A percentile compares a stretch with the other conserved stretches of the same genome.
phyloP scores from a whole-genome alignment of 1,139 yeast species.

The Protomyces lactucae-debilis region DNA sequence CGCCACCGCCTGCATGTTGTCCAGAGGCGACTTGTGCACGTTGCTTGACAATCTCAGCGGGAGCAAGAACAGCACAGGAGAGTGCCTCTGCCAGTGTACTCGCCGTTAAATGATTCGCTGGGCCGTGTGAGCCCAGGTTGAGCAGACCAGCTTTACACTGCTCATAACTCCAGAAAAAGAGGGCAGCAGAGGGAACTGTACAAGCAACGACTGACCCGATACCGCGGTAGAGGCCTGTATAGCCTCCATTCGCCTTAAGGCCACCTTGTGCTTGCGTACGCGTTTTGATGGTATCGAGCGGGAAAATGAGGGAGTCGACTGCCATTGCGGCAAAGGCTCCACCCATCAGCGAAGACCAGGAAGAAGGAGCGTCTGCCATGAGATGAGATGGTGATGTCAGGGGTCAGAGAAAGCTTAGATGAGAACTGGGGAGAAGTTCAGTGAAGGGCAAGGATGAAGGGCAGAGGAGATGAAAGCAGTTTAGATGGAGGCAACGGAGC shows the following conservation, averaged over 20 bases:
- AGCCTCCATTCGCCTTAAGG: constrained; percentile 85
- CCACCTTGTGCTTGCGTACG: constrained; percentile 94
- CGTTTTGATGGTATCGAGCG: constrained; percentile 91
- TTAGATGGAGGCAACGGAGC: too few species aligned
- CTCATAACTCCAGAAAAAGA: constrained; percentile 26
- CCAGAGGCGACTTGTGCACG: constrained; percentile 66
- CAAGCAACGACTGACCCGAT: constrained; percentile 91
- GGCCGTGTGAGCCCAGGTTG: constrained; percentile 5
- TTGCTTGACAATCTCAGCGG: constrained; percentile 94
- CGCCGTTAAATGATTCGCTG: constrained; percentile 19
- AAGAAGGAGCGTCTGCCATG: constrained; percentile 18
- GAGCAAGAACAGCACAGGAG: constrained; percentile 84
- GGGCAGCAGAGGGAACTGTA: constrained; percentile 61
- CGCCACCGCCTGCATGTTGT: background rate
- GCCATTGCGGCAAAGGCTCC: constrained; percentile 97
- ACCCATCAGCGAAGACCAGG: constrained; percentile 10
- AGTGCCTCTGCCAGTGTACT: constrained; percentile 18
- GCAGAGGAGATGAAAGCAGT: background rate
- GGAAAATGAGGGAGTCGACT: constrained; percentile 90
- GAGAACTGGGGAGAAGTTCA: background rate
- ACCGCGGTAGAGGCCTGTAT: constrained; percentile 84
- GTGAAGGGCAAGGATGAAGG: background rate
- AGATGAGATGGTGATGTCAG: background rate
- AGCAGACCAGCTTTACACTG: constrained; percentile 7
- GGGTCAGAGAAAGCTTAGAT: background rate